A percentile compares a stretch with the other conserved stretches of the same genome.
Evolutionary conservation across 257 asterid species (phyloP).

Genomic region (Lycium ferocissimum): DNA sequence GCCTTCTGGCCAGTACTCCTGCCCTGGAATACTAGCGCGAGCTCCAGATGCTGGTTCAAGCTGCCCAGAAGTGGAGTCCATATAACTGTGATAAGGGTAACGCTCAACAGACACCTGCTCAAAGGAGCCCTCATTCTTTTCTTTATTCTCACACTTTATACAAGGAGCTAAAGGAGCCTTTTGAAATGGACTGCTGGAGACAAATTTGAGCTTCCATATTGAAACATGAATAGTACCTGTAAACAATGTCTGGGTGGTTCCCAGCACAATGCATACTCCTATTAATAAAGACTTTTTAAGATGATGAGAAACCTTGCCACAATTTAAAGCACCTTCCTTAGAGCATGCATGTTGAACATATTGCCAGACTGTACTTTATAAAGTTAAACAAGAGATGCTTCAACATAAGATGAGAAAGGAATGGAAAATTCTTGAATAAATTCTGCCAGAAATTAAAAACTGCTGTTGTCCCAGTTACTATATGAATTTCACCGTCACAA

Average conservation of each 20-base stretch:
- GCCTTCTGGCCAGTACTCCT: constrained; percentile 95
- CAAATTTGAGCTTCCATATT: constrained; percentile 34
- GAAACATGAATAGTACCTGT: constrained; percentile 36
- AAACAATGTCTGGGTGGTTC: constrained; percentile 35
- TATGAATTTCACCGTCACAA: background rate
- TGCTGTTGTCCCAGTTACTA: background rate
- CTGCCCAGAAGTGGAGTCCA: constrained; percentile 95
- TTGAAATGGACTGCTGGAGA: constrained; percentile 30
- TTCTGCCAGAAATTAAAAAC: background rate
- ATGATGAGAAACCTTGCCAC: constrained; percentile 17
- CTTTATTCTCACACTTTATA: constrained; percentile 76
- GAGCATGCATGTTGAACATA: constrained; percentile 12
- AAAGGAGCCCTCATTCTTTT: constrained; percentile 47
- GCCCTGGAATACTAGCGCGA: constrained; percentile 87
- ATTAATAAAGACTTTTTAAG: background rate
- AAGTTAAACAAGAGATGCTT: constrained; percentile 3
- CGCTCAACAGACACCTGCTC: constrained; percentile 74
- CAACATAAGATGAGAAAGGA: background rate
- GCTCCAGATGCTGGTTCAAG: constrained; percentile 98
- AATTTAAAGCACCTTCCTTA: background rate
- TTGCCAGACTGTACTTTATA: background rate
- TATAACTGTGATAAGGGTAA: constrained; percentile 71
- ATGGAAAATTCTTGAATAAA: background rate
- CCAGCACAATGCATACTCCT: constrained; percentile 19
- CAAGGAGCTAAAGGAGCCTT: constrained; percentile 46